Evolutionary conservation across 1,139 yeast species (phyloP).

Genomic region (Sugiyamaella grinbergsii): DNA sequence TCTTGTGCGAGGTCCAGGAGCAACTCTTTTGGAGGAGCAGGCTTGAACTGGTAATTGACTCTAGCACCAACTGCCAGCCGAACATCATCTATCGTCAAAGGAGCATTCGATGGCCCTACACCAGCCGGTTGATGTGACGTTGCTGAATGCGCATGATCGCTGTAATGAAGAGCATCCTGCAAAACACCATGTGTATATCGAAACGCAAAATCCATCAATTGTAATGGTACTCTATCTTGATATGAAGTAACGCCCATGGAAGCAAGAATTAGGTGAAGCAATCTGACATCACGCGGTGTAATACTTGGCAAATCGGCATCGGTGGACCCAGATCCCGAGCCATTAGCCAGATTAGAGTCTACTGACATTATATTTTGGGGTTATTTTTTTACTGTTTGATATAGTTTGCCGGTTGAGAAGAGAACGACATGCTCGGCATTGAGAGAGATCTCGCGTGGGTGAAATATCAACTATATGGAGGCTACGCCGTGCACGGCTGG

Average conservation of each 20-base stretch:
- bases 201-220: conserved; percentile 94
- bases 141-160: conserved; percentile 61
- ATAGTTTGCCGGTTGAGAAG: neutral
- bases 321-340: conserved; percentile 10
- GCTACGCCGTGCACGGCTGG: no score
- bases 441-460: no score
- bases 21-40: conserved; percentile 92
- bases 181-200: conserved; percentile 82
- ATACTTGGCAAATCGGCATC: conserved; percentile 34
- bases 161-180: conserved; percentile 85
- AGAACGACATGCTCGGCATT: neutral
- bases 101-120: conserved; percentile 48
- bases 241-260: conserved; percentile 90
- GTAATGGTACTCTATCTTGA: conserved; percentile 93
- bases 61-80: conserved; percentile 91
- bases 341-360: conserved; percentile 4
- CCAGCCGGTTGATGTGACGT: conserved; percentile 43
- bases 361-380: conserved; percentile 4
- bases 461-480: no score
- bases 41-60: conserved; percentile 92
- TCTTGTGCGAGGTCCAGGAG: conserved; percentile 89
- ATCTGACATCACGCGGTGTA: conserved; percentile 85
- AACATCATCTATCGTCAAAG: conserved; percentile 82
- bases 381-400: neutral
- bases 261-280: conserved; percentile 86